These are phyloP conservation scores for Kalanchoe fedtschenkoi DNA, from an alignment of 164 flowering plant genomes.

Conservation along the genomic window DNA sequence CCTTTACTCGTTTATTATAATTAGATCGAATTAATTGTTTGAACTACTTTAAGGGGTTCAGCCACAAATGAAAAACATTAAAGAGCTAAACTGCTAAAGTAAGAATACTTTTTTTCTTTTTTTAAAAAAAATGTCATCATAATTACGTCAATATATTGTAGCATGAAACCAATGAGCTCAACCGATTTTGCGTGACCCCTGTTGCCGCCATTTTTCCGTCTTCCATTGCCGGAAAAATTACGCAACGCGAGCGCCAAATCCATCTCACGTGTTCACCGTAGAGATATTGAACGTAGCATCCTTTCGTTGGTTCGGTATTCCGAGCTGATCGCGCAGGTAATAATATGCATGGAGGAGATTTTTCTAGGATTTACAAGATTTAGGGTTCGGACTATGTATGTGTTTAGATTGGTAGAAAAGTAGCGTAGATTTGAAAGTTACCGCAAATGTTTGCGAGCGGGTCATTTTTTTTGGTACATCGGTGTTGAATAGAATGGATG, in stretches of 20 bases:
- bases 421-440: neutral
- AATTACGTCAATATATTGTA: too few species aligned
- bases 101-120: too few species aligned
- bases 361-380: neutral
- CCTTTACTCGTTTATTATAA: too few species aligned
- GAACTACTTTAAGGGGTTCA: too few species aligned
- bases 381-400: neutral
- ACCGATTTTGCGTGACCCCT: neutral
- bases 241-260: neutral
- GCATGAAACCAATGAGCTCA: too few species aligned
- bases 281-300: neutral
- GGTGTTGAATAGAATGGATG: neutral
- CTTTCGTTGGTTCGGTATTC: neutral
- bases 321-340: neutral
- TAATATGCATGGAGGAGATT: neutral
- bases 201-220: slow-evolving; percentile 6
- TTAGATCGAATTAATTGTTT: too few species aligned
- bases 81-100: too few species aligned
- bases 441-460: neutral
- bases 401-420: neutral
- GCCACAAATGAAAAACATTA: too few species aligned
- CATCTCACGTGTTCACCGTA: neutral
- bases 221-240: neutral
- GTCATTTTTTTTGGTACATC: neutral
- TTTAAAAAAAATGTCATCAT: too few species aligned